A percentile compares a stretch with the other conserved stretches of the same genome.
phyloP scores from a whole-genome alignment of 768 basidiomycete genomes.

The Trametes gibbosa region DNA sequence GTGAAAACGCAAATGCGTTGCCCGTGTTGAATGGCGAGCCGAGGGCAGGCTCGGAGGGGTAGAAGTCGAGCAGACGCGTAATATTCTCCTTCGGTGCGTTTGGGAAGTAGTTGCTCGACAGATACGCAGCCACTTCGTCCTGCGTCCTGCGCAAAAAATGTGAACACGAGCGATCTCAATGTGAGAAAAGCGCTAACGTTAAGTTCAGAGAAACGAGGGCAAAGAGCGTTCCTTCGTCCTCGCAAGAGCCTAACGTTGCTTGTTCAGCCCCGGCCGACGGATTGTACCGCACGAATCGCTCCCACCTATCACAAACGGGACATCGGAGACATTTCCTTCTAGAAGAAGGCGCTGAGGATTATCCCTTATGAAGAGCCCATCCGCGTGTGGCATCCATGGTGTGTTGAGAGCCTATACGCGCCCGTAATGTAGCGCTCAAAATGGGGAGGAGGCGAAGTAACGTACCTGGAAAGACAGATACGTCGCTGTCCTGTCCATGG shows the following conservation, averaged over 20 bases:
- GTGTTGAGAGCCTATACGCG: slow-evolving; percentile 38
- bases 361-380: slow-evolving; percentile 48
- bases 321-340: slow-evolving; percentile 43
- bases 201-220: slow-evolving; percentile 27
- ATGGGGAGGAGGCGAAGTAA: slow-evolving; percentile 1
- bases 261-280: slow-evolving; percentile 27
- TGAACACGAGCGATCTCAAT: no score
- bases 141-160: slow-evolving; percentile 18
- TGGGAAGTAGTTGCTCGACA: slow-evolving; percentile 25
- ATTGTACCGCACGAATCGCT: slow-evolving; percentile 28
- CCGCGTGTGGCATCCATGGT: slow-evolving; percentile 49
- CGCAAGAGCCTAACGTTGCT: slow-evolving; percentile 34
- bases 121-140: slow-evolving; percentile 12
- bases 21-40: slow-evolving; percentile 56
- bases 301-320: slow-evolving; percentile 50
- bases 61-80: slow-evolving; percentile 21
- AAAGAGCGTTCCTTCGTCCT: slow-evolving; percentile 39
- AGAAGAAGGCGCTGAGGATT: slow-evolving; percentile 38
- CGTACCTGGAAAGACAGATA: slow-evolving; percentile 34
- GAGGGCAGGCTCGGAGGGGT: slow-evolving; percentile 36
- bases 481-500: slow-evolving; percentile 33
- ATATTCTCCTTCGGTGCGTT: slow-evolving; percentile 20
- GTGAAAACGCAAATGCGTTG: slow-evolving; percentile 41
- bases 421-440: background rate
- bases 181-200: slow-evolving; percentile 20